These are phyloP conservation scores for Penicillium fimorum DNA, from an alignment of 495 filamentous ascomycete genomes.

Conservation along the genomic window DNA sequence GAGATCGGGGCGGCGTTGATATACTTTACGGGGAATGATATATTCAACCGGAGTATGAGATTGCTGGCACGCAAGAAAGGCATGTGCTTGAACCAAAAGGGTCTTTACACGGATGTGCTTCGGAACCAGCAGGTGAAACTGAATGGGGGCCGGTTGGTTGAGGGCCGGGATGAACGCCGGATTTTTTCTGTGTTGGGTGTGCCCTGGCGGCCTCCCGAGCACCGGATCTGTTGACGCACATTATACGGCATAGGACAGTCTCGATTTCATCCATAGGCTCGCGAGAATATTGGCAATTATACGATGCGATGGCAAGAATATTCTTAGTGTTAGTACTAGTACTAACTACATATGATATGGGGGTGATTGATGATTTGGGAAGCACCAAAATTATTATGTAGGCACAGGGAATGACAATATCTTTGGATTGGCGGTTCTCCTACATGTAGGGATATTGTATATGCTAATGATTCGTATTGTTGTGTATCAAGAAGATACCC, in stretches of 20 bases:
- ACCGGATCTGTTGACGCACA: slow-evolving; percentile 66
- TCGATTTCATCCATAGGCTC: not conserved
- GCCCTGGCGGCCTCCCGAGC: slow-evolving; percentile 79
- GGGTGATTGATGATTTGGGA: too few species aligned
- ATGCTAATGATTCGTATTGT: not conserved
- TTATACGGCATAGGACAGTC: not conserved
- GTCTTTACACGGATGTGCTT: slow-evolving; percentile 73
- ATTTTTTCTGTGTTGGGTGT: slow-evolving; percentile 89
- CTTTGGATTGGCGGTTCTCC: not conserved
- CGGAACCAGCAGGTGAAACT: slow-evolving; percentile 59
- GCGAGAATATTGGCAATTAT: not conserved
- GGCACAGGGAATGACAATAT: not conserved
- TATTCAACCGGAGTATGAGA: slow-evolving; percentile 90
- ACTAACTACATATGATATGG: not conserved
- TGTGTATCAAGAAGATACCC: not conserved
- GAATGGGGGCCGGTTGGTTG: slow-evolving; percentile 72
- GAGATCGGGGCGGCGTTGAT: slow-evolving; percentile 87
- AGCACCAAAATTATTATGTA: not conserved
- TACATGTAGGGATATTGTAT: not conserved
- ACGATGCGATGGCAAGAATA: not conserved
- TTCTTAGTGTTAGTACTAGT: not conserved
- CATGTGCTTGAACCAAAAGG: slow-evolving; percentile 83
- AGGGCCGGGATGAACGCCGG: slow-evolving; percentile 72
- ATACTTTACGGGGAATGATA: slow-evolving; percentile 96
- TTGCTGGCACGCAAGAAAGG: slow-evolving; percentile 79